These are phyloP conservation scores for Byssoonygena ceratinophila DNA, from an alignment of 2,329 filamentous ascomycete genomes.

Conservation along the genomic window DNA sequence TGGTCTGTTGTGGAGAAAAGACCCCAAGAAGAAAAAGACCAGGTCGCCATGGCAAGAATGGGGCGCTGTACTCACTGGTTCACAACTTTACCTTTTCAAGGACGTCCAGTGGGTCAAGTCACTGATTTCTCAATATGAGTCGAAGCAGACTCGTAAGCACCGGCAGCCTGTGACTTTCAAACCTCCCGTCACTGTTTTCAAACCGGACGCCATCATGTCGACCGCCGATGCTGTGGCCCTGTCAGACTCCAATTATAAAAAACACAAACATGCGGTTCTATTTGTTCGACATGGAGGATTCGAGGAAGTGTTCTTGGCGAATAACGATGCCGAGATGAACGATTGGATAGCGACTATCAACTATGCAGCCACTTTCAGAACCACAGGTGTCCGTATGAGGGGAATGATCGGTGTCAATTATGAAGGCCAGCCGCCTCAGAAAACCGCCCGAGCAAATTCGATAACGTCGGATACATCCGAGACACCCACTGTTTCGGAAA, in stretches of 20 bases:
- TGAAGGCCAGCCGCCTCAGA: conserved; percentile 57
- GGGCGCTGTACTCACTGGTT: conserved; percentile 93
- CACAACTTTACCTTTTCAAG: conserved; percentile 91
- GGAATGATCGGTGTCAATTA: conserved; percentile 76
- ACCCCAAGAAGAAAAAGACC: conserved; percentile 83
- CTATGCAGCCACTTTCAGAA: conserved; percentile 88
- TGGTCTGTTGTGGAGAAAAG: conserved; percentile 87
- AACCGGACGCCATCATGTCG: conserved; percentile 85
- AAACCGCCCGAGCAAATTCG: conserved; percentile 59
- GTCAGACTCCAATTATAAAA: conserved; percentile 75
- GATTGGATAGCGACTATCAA: conserved; percentile 96
- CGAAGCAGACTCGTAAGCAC: conserved; percentile 66
- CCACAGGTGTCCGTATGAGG: conserved; percentile 79
- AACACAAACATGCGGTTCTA: conserved; percentile 86
- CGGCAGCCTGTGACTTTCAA: conserved; percentile 76
- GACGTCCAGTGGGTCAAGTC: conserved; percentile 88
- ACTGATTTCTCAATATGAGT: conserved; percentile 77
- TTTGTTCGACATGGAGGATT: conserved; percentile 77
- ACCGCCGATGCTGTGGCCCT: conserved; percentile 87
- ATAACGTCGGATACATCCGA: conserved; percentile 43
- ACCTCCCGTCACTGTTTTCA: conserved; percentile 81
- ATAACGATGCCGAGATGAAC: conserved; percentile 83
- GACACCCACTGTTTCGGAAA: conserved; percentile 52
- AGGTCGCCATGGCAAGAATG: conserved; percentile 98
- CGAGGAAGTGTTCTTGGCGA: conserved; percentile 83